Base-by-base conservation (phyloP, 495 filamentous ascomycete genomes). In the Lichina pygmaea region DNA sequence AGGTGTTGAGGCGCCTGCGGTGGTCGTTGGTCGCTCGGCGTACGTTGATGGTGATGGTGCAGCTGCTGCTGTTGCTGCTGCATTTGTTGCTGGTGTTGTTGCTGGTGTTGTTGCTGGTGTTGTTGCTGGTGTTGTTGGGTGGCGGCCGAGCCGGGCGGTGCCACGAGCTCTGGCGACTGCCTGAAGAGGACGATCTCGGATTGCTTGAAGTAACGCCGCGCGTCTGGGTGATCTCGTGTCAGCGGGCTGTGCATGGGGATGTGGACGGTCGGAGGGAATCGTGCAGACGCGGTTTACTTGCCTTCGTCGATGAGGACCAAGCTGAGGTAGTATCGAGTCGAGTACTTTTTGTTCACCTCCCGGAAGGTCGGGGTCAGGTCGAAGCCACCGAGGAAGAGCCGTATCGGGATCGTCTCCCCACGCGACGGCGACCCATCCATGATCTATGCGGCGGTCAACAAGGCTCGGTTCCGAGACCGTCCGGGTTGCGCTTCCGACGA, bases 301-400 rank as follows among this genome's bases (percentile, higher is more conserved):
- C 83, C 83, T 71, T 95, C 86, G 59, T 95, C 86, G 50, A 95
- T 95, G 51, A 95, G 67, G 8, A 99, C 89, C 52, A 99, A 62
- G 59, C 83, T 93, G 44, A 99, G 71, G 62, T 99, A 95, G 63
- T 99, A 99, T 51, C 89, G 70, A 46, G 91, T 95, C 33, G 86
- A 94, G 60, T 89, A 99, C 62, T 95, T 95, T 72, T 95, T 99
- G 73, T 99, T 99, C 49, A 99, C 89, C 60, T 99, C 91, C 38
- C 91, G 81, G 73, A 99, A 99, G 15, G 89, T 99, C 8, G 89
- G 89, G 1, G 89, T 95, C 49, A 99, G 65, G 58, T 99, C 89
- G 57, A 99, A 99, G 11, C 89, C 89, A 47, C 89, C 89, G 34
- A 99, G 76, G 71, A 99, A 99, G 30, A 99, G 68, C 53, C 89